Conservation (phyloP, 1,284 basidiomycete genomes). For the Microbotryum saponariae region DNA sequence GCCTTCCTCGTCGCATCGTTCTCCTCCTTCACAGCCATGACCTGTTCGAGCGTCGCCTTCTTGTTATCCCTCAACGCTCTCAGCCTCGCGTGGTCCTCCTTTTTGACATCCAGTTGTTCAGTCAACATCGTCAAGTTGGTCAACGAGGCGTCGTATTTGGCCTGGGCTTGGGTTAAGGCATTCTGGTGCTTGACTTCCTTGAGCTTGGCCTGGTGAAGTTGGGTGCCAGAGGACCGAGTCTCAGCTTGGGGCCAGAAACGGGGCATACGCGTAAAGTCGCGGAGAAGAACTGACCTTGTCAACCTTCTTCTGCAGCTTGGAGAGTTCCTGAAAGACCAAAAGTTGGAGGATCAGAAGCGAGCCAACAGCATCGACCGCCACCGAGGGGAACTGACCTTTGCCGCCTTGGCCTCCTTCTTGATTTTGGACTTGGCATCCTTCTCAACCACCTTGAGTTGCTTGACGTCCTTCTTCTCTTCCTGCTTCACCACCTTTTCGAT, state of each 20-base stretch:
- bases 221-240: too few relatives aligned
- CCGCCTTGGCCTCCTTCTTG: conserved; percentile 23
- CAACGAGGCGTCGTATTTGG: not conserved
- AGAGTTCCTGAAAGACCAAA: conserved; percentile 8
- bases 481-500: conserved; percentile 18
- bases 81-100: conserved; percentile 9
- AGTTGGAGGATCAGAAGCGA: too few relatives aligned
- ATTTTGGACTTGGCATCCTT: conserved; percentile 4
- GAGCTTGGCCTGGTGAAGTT: not conserved
- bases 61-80: conserved; percentile 5
- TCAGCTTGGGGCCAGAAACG: not conserved
- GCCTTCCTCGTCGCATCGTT: conserved; percentile 13
- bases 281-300: conserved; percentile 10
- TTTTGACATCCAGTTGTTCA: not conserved
- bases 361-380: not conserved
- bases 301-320: conserved; percentile 20
- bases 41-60: conserved; percentile 7
- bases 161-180: too few relatives aligned
- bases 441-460: conserved; percentile 3
- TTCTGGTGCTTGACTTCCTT: conserved; percentile 18
- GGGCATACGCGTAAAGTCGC: not conserved
- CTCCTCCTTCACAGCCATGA: conserved; percentile 4
- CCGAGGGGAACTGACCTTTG: conserved; percentile 10
- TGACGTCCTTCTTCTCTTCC: conserved; percentile 20
- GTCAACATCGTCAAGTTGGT: not conserved